Percentiles rank a stretch among this genome's conserved stretches.
phyloP scores from a whole-genome alignment of 495 filamentous ascomycete genomes.

The Daldinia bambusicola region DNA sequence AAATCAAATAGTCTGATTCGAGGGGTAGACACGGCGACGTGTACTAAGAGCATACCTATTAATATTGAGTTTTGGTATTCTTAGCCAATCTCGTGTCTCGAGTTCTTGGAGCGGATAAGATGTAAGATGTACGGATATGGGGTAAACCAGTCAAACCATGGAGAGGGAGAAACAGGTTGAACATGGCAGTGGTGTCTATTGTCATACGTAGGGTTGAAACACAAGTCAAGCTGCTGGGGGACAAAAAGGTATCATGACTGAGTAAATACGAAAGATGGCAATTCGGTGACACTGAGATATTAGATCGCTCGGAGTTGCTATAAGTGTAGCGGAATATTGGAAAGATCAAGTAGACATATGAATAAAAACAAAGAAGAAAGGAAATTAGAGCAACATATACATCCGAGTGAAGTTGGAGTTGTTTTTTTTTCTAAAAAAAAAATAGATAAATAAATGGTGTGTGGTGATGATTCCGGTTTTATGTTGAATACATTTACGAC shows the following conservation, averaged over 20 bases:
- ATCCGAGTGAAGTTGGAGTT: constrained; percentile 4
- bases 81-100: constrained; percentile 17
- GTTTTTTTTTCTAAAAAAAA: too few relatives aligned
- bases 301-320: constrained; percentile 2
- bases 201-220: constrained; percentile 25
- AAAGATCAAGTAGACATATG: too few relatives aligned
- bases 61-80: constrained; percentile 5
- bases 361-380: not conserved
- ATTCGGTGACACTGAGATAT: not conserved
- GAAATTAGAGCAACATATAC: not conserved
- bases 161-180: constrained; percentile 18
- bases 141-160: constrained; percentile 21
- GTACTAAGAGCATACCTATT: constrained; percentile 25
- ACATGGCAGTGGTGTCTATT: constrained; percentile 16
- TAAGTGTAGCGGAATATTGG: too few relatives aligned
- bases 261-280: constrained; percentile 1
- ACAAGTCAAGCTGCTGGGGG: not conserved
- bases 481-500: not conserved
- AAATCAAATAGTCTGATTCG: constrained; percentile 20
- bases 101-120: constrained; percentile 12
- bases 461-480: not conserved
- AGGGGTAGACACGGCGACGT: constrained; percentile 35
- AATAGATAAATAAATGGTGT: too few relatives aligned
- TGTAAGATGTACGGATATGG: constrained; percentile 22
- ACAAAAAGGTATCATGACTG: constrained; percentile 13